Base-by-base conservation (phyloP, 1,284 basidiomycete species). In the Malassezia vespertilionis region DNA sequence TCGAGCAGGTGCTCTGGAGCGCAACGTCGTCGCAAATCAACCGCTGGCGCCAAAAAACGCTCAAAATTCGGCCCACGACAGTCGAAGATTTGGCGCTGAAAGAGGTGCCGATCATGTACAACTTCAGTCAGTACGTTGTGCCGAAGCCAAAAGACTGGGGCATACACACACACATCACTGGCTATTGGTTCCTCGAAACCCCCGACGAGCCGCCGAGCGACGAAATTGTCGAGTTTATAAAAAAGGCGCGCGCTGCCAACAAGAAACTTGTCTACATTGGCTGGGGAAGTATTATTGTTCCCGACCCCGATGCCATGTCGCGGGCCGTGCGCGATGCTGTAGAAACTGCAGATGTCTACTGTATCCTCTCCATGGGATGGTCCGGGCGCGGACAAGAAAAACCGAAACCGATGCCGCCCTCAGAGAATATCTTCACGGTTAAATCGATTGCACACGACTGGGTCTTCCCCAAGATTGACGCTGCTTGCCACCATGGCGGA, bases 201-300 rank as follows among this genome's bases (percentile, higher is more conserved):
- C 85, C 88, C 2, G 84, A 90, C 55, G 84, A 86, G 39, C 74
- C 78, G 6, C 84, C 90, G 10, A 86, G 90, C 0, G 69, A 77
- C 6, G 83, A 82, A 33, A 76, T 97, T 7, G 73, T 86, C 2
- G 72, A 79, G 28, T 97, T 95, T 67, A 86, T 97, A 46, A 79
- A 83, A 44, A 74, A 75, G 24, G 86, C 89, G 5, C 82, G 80
- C 57, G 74, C 75, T 27, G 72, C 75, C 17, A 78, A 79, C 49
- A 86, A 86, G 77, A 95, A 91, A 74, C 77, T 97, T 23, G 88
- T 96, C 5, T 97, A 96, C 74, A 89, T 97, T 57, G 91, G 91
- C 21, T 97, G 95, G 69, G 91, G 91, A n/a, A 93, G 88, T 51
- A 91, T 95, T 53, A 88, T 97, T 39, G 90, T 97, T 17, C 83